Evolutionary conservation across 73 alveolate genomes (phyloP).

Genomic region (Chromera velia): DNA sequence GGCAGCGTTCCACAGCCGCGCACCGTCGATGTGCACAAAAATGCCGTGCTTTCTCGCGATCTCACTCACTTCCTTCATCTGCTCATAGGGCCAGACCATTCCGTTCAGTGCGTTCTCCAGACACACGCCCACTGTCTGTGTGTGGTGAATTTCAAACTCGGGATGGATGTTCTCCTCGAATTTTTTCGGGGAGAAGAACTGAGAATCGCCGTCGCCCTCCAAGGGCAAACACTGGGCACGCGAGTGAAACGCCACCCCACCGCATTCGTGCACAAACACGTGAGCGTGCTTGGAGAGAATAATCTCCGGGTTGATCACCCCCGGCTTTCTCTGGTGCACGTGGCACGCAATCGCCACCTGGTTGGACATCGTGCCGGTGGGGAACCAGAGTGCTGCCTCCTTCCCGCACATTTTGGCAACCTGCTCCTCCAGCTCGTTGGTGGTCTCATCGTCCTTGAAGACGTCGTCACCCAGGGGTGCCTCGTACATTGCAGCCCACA

Average conservation of each 20-base stretch:
- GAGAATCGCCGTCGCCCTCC: not conserved
- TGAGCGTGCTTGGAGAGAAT: no score
- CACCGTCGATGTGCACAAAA: conserved; percentile 59
- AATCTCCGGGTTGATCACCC: no score
- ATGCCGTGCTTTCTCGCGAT: conserved; percentile 28
- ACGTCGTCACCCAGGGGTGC: no score
- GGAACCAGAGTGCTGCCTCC: conserved; percentile 56
- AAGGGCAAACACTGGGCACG: not conserved
- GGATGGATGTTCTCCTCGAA: no score
- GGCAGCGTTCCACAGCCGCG: conserved; percentile 63
- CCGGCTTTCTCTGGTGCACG: conserved; percentile 33
- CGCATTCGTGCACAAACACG: not conserved
- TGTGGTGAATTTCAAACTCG: conserved; percentile 19
- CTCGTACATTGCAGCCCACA: no score
- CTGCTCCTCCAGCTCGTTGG: conserved; percentile 39
- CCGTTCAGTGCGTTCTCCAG: conserved; percentile 51
- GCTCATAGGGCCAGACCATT: conserved; percentile 31
- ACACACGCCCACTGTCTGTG: conserved; percentile 40
- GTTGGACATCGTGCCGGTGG: conserved; percentile 60
- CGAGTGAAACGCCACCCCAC: not conserved
- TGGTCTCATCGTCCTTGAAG: conserved; percentile 56
- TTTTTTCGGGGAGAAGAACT: no score
- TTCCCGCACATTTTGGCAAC: conserved; percentile 53
- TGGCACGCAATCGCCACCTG: conserved; percentile 23
- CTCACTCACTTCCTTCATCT: conserved; percentile 23